Evolutionary conservation across 352 stramenopile species (phyloP), one percentile per base, ranked within the genome.

Genomic region (Blastocystis sp.): DNA sequence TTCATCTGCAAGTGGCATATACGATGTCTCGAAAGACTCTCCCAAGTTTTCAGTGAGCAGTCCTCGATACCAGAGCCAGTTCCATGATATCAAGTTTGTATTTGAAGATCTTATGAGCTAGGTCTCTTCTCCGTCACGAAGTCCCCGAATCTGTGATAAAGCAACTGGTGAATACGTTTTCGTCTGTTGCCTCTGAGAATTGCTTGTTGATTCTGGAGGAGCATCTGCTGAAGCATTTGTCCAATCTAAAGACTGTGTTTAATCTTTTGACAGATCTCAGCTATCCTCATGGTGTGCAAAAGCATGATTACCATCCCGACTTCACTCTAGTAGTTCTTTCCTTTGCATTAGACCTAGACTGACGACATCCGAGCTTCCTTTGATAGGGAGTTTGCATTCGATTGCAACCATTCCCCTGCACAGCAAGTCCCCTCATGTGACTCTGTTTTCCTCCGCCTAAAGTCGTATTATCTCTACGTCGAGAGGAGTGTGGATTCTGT

Each of bases 401-500:
- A 80, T n/a, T 62, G 70, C 55, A 23, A 9, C 7, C 20, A 7
- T 23, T 23, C 45, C 18, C 23, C 34, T 1, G 13, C 34, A 23
- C 9, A 34, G 13, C 6, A 9, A 3, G 34, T 47, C 26, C 23
- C 9, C 15, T n/a, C 55, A 18, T 18, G 11, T 11, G 34, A 29
- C 8, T 18, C 13, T 13, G 13, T 23, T 34, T 84, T 84, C n/a
- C 29, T 84, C 13, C 73, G 73, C 15, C 4, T 47, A n/a, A 41
- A 61, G 4, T 37, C 47, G 5, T 66, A 66, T 26, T 84, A 84
- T 68, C 20, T 84, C n/a, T 84, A 45, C 37, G 50, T 84, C 3
- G 29, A 80, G 29, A 45, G n/a, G n/a, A 29, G 45, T 39, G 13
- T 26, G 13, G 9, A 29, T 6, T 9, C 39, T 43, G 20, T 20